These are phyloP conservation scores for Termitomyces heimii DNA, from an alignment of 768 basidiomycete species.

Conservation along the genomic window DNA sequence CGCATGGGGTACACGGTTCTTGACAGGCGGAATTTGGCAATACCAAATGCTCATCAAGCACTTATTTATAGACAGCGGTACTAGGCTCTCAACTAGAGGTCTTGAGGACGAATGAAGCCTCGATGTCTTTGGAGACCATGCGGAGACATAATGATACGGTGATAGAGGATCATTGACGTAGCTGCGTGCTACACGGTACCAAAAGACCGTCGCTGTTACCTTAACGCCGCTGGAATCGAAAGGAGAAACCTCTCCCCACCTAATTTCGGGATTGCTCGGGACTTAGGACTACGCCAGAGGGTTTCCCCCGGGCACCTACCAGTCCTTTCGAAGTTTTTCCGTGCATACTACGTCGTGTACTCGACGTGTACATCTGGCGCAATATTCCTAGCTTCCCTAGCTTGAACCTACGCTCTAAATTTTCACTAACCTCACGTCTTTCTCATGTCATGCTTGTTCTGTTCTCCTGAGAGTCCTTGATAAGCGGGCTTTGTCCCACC, in stretches of 20 bases:
- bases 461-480: neutral
- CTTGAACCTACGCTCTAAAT: neutral
- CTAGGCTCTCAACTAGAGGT: neutral
- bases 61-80: neutral
- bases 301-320: neutral
- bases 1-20: neutral
- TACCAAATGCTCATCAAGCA: neutral
- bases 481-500: neutral
- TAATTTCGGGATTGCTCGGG: neutral
- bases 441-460: neutral
- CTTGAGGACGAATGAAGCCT: neutral
- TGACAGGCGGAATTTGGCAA: neutral
- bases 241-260: slow-evolving; percentile 5
- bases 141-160: slow-evolving; percentile 1
- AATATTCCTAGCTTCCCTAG: neutral
- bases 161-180: slow-evolving; percentile 10
- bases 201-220: slow-evolving; percentile 10
- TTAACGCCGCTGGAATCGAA: slow-evolving; percentile 1
- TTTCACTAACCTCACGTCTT: neutral
- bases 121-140: neutral
- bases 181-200: slow-evolving; percentile 7
- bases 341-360: neutral
- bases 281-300: neutral
- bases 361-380: neutral
- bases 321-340: slow-evolving; percentile 5